phyloP scores from a whole-genome alignment of 768 basidiomycete species.

The Butyriboletus loyo region DNA sequence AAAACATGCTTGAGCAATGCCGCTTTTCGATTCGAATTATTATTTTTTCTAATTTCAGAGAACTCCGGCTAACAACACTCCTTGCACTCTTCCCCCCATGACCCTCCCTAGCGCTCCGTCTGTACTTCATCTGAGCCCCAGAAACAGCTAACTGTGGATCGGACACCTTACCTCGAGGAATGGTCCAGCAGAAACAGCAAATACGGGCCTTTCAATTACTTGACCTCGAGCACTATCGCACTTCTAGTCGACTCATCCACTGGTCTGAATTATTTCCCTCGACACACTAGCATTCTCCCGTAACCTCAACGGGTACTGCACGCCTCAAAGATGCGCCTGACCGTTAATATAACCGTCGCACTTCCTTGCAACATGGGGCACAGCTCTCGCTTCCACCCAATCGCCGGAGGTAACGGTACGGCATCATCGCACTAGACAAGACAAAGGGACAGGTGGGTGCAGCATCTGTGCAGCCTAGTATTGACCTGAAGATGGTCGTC shows the following conservation, averaged over 20 bases:
- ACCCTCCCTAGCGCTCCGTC: constrained; percentile 6
- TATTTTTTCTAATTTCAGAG: constrained; percentile 29
- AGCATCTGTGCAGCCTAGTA: not conserved
- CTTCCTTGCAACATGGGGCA: constrained; percentile 13
- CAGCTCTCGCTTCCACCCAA: constrained; percentile 21
- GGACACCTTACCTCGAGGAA: constrained; percentile 2
- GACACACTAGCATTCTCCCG: not conserved
- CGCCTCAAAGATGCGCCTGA: constrained; percentile 5
- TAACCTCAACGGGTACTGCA: constrained; percentile 2
- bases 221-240: constrained; percentile 7
- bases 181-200: constrained; percentile 1
- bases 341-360: constrained; percentile 24
- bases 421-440: not conserved
- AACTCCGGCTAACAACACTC: constrained; percentile 28
- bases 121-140: constrained; percentile 7
- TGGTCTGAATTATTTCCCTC: constrained; percentile 1
- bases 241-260: not conserved
- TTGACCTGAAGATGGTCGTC: constrained; percentile 6
- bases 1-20: constrained; percentile 6
- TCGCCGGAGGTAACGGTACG: constrained; percentile 15
- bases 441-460: constrained; percentile 11
- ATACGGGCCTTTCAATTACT: not conserved
- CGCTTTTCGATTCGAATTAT: constrained; percentile 31
- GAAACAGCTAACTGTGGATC: constrained; percentile 1
- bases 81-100: constrained; percentile 29